Base-by-base conservation (phyloP, 192 early-diverging fungal genomes). In the Cladochytrium replicatum region DNA sequence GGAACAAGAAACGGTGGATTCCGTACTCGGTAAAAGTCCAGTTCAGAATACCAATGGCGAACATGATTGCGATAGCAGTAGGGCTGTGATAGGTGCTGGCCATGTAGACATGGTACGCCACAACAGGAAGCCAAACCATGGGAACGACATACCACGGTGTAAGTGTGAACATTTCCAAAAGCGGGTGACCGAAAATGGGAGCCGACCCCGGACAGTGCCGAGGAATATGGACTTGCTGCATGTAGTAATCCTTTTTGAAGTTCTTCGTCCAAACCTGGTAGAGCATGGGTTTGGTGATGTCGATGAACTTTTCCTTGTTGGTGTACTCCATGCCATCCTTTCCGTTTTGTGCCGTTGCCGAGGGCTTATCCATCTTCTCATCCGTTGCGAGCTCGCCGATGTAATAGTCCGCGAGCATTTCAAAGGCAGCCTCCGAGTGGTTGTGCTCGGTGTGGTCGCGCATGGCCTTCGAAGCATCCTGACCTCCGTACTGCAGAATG, bases 61-160 rank as follows among this genome's bases (percentile, higher is more conserved):
- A 84, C 29, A 66, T 82, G n/a, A n/a, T n/a, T n/a, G n/a, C n/a
- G n/a, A n/a, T n/a, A n/a, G n/a, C n/a, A n/a, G n/a, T n/a, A n/a
- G n/a, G n/a, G n/a, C n/a, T n/a, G n/a, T n/a, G n/a, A n/a, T n/a
- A n/a, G n/a, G n/a, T n/a, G 25, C 32, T 23, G n/a, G 46, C 32
- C 22, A 53, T 37, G 28, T 49, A 43, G 2, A 26, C 23, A 5
- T 60, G 7, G 56, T 75, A 78, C 34, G 39, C 55, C 6, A 72
- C 55, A 31, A 86, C 68, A n/a, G 93, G 93, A n/a, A 73, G 11
- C 91, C 91, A 97, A 46, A 92, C 64, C 3, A 85, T 49, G 13
- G 91, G 93, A 43, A 97, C 78, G 21, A 88, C 72, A 52, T 69
- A 93, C 93, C 91, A 97, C 11, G 85, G 86, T 15, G 93, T 93